Evolutionary conservation across 148 eudicot genomes (phyloP), one percentile per base, ranked within the genome.

Genomic region (Vaccinium myrtillus): DNA sequence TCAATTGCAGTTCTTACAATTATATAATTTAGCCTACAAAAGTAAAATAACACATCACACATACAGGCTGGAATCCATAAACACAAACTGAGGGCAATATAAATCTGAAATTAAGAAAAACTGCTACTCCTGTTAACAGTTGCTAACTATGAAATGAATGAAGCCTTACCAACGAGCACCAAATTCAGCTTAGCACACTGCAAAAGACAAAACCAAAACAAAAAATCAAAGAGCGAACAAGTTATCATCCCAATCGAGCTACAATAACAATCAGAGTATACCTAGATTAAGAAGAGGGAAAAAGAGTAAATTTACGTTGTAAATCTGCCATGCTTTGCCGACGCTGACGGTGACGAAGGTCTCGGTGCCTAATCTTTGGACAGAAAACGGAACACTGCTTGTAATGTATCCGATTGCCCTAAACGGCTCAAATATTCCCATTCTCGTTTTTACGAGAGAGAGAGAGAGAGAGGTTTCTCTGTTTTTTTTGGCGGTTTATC

Each of bases 171-270:
- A 86, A 94, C 97, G 43, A 94, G 93, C 80, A 96, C 99, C 91
- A 96, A 89, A 81, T 88, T 94, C 82, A 96, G 97, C 94, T 94
- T 96, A 21, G 98, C 97, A 89, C 99, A 96, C 99, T 96, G 97
- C 85, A 79, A 86, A 90, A 83, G 59, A 48, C 83, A 21, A 83
- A 81, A 55, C 71, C 48, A 83, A 32, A 82, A 65, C 75, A 19
- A 15, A 21, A 25, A 39, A 54, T 27, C 58, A 48, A 81, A 65
- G 25, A 63, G 54, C 19, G 13, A 48, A 54, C 56, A 65, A 19
- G 58, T 63, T 65, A 81, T 14, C n/a, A 48, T 65, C 13, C 75
- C 50, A 9, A 15, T 67, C 8, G 32, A 46, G 54, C 53, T 59
- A 61, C 11, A 53, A 51, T 3, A 5, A 69, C 54, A 48, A 76